Evolutionary conservation across 805 yeast species (phyloP), one percentile per base, ranked within the genome.

Genomic region (Torulaspora franciscae): DNA sequence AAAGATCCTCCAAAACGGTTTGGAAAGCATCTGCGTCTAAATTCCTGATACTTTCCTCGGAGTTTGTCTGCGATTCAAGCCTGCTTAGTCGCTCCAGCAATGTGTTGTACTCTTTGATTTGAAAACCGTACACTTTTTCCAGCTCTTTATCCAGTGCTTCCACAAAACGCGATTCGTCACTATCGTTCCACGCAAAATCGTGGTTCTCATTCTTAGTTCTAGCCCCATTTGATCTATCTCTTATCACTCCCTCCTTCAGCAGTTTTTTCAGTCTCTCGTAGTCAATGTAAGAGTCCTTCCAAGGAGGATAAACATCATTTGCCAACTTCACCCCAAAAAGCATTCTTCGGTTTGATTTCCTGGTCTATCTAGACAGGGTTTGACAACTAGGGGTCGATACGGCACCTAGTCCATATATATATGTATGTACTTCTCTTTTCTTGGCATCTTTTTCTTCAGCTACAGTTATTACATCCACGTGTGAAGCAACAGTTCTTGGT

Each of bases 291-390:
- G 80, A 74, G 26, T 74, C 76, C 63, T 78, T 83, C 99, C 99
- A 91, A 1, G 97, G 95, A 37, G 80, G 80, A 66, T 85, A 88
- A 28, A 80, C 79, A 63, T 90, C 97, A 52, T 79, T 80, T 43
- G 83, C 82, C 45, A 91, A 73, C 61, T 85, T 87, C 40, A 78
- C 86, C 42, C 95, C 95, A 61, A 91, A 91, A 43, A 91, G 68
- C 98, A 93, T 89, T 15, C 23, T 30, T 14, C 15, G 22, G 11
- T 30, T 7, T 9, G 10, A 9, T 30, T 27, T 6, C 11, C 6
- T 11, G 8, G 29, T 9, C 13, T 27, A 27, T n/a, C 29, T n/a
- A n/a, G 13, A 27, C 13, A 7, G 29, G 6, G 6, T 30, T 30
- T 19, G 22, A 14, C 22, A 30, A 4, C 19, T 6, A 30, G 8